Base-by-base conservation (phyloP, 1,139 yeast species). In the Kodamaea derodonti region DNA sequence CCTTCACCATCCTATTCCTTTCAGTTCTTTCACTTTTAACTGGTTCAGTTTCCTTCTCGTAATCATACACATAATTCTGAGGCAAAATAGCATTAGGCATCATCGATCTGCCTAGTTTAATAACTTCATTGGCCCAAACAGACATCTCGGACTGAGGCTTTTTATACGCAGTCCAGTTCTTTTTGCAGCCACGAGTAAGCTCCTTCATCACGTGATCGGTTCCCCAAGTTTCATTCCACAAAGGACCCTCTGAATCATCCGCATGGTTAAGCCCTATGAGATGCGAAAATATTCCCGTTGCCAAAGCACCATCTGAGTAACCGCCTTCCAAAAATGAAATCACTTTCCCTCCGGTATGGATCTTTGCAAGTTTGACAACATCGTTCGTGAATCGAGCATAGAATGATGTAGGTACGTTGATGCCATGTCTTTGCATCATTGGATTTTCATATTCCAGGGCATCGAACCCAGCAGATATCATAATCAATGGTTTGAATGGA, bases 381-480 rank as follows among this genome's bases (percentile, higher is more conserved):
- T 85, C 95, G 30, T 72, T 70, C 3, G 95, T 82, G 49, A 86
- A 85, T 26, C 71, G 72, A 16, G 85, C 72, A 54, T 82, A 86
- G 54, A 86, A 86, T 18, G 82, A 75, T 0, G 95, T 84, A 4
- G 95, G 95, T 4, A 86, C 90, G 46, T 82, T 80, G 23, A 83
- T 86, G 0, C 81, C 81, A 52, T 86, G 95, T 39, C 95, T 68
- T 58, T 86, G 95, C 95, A 86, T 86, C 39, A 80, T 78, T 14
- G 78, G 77, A 39, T 81, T 80, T 52, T 86, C 95, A 53, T 77
- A 80, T 54, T 86, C 95, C 20, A 87, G 81, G 2, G 95, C 95
- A 60, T 86, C 95, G 54, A 86, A 86, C 3, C 95, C 95, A 1
- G 95, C 92, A 28, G 94, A 83, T 2, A 86, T 69, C 13, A 82